Evolutionary conservation across 2,329 filamentous ascomycete genomes (phyloP), one percentile per base, ranked within the genome.

Genomic region (Emmonsiellopsis sp.): DNA sequence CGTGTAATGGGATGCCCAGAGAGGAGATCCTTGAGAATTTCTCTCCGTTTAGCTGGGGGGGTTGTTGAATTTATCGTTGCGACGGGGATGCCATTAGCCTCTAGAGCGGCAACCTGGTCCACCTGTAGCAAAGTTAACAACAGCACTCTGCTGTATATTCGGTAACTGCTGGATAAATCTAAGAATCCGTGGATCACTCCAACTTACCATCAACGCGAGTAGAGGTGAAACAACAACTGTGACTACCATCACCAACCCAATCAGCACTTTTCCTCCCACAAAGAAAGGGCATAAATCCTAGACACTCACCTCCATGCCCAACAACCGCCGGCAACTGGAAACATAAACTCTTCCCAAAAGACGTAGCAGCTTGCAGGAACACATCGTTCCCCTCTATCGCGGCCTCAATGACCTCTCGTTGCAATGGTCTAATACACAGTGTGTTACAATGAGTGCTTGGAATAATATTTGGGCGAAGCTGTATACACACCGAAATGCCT

Each of bases 251-350:
- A 17, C 17, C 5, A 32, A 56, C 61, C 44, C 64, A 53, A 63
- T 55, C 34, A 55, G 42, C 46, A 49, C 13, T 13, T 7, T n/a
- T 1, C 8, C 31, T 49, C 9, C 6, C 8, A 5, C n/a, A 49
- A n/a, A 14, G n/a, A 8, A 13, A 27, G 33, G 14, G 31, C 4
- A 31, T 13, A 53, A 5, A 42, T 32, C 6, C 40, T 11, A 33
- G 43, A 36, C 36, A 79, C 84, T 64, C 73, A 90, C 87, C 89
- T 59, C 92, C 92, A 68, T 85, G 82, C 63, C 92, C 86, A 53
- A 95, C 84, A 34, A 96, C 84, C 1, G 93, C 88, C 11, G 93
- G 94, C 9, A 98, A 74, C 68, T 98, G 94, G 67, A 97, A 98
- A 68, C 93, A 98, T 2, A 98, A 76, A 1, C 92, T 97, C 67